Conservation (phyloP, 2,329 filamentous ascomycete genomes). For the Trichoderma koningiopsis region DNA sequence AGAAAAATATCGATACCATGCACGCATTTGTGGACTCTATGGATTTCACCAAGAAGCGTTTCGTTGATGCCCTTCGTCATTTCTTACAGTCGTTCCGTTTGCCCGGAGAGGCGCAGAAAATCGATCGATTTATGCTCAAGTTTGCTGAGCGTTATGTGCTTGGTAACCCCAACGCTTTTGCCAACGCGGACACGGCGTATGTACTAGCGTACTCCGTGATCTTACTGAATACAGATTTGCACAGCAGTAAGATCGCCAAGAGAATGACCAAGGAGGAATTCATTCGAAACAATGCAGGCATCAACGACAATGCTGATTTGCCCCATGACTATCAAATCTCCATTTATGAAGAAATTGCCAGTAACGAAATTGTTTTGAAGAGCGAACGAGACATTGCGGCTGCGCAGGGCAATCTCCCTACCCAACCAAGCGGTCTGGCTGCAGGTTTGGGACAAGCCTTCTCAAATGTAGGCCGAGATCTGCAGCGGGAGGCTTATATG, state of each 20-base stretch:
- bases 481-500: slow-evolving; percentile 89
- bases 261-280: slow-evolving; percentile 97
- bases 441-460: slow-evolving; percentile 86
- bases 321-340: slow-evolving; percentile 86
- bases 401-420: slow-evolving; percentile 65
- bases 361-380: slow-evolving; percentile 90
- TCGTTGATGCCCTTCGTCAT: slow-evolving; percentile 86
- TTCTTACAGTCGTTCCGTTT: slow-evolving; percentile 95
- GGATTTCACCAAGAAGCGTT: slow-evolving; percentile 89
- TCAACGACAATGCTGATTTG: slow-evolving; percentile 93
- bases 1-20: slow-evolving; percentile 95
- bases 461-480: slow-evolving; percentile 86
- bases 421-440: slow-evolving; percentile 69
- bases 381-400: slow-evolving; percentile 90
- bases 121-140: slow-evolving; percentile 99
- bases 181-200: slow-evolving; percentile 97
- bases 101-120: slow-evolving; percentile 96
- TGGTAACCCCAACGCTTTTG: slow-evolving; percentile 95
- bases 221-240: slow-evolving; percentile 92
- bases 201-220: slow-evolving; percentile 96
- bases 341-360: slow-evolving; percentile 90
- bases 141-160: slow-evolving; percentile 95
- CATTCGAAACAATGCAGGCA: slow-evolving; percentile 97
- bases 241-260: slow-evolving; percentile 79
- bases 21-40: slow-evolving; percentile 95